These are phyloP conservation scores for Phytophthora cactorum DNA, from an alignment of 352 stramenopile genomes.

Conservation along the genomic window DNA sequence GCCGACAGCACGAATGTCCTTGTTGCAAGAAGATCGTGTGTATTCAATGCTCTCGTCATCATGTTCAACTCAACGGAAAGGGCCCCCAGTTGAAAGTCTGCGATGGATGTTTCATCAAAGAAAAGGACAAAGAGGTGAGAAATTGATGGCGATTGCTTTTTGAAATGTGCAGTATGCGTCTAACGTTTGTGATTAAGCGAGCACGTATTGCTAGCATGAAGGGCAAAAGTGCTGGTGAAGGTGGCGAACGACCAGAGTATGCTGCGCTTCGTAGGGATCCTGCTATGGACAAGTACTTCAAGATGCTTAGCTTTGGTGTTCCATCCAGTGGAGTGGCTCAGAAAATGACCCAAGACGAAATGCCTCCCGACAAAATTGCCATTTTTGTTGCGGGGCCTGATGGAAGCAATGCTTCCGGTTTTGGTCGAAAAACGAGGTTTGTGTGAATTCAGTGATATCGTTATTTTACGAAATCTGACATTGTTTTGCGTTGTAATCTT, in stretches of 20 bases:
- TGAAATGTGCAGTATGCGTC: neutral
- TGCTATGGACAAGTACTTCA: constrained; percentile 88
- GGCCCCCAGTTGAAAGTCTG: constrained; percentile 61
- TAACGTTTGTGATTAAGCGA: constrained; percentile 38
- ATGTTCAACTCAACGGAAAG: constrained; percentile 48
- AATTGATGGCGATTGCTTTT: neutral
- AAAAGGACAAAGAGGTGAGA: constrained; percentile 67
- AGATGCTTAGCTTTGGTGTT: constrained; percentile 84
- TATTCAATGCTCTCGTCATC: constrained; percentile 65
- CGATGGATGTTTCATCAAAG: constrained; percentile 78
- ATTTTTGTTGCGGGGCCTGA: constrained; percentile 63
- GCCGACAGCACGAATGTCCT: constrained; percentile 59
- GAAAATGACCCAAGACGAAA: constrained; percentile 86
- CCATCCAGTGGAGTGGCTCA: constrained; percentile 67
- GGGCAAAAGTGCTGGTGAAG: constrained; percentile 6
- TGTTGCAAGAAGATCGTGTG: constrained; percentile 61
- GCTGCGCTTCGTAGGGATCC: constrained; percentile 58
- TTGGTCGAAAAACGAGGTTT: constrained; percentile 15
- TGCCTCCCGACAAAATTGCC: constrained; percentile 58
- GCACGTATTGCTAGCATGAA: constrained; percentile 40
- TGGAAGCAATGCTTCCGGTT: constrained; percentile 21
- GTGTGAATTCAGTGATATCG: neutral
- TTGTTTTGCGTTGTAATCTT: constrained; percentile 1
- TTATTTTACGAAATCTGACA: constrained; percentile 1
- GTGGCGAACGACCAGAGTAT: constrained; percentile 56